Conservation (phyloP, 2,329 filamentous ascomycete genomes). For the Paracoccidioides brasiliensis region DNA sequence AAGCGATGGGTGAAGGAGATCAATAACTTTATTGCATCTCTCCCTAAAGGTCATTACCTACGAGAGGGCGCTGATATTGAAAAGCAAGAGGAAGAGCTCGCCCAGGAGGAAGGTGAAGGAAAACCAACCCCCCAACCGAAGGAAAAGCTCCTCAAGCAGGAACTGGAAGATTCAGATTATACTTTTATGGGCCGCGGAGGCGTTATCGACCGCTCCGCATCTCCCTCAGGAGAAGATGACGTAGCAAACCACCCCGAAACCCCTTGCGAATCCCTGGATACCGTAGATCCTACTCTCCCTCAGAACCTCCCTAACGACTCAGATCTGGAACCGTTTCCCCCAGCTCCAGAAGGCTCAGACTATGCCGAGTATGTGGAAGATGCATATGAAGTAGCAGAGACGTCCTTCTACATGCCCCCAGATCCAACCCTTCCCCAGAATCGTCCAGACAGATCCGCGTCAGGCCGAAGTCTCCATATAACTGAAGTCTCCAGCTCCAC, state of each 20-base stretch:
- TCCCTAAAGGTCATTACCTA: conserved; percentile 3
- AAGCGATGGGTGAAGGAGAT: conserved; percentile 38
- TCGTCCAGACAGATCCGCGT: conserved; percentile 27
- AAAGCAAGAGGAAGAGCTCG: background rate
- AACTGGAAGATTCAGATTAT: conserved; percentile 33
- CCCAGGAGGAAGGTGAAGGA: background rate
- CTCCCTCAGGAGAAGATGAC: conserved; percentile 12
- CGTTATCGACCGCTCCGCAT: background rate
- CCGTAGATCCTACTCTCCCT: conserved; percentile 9
- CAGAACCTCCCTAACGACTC: conserved; percentile 11
- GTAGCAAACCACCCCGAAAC: background rate
- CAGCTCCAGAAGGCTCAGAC: conserved; percentile 6
- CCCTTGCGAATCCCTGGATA: background rate
- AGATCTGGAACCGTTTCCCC: conserved; percentile 7
- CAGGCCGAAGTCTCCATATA: conserved; percentile 11
- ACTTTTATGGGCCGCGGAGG: conserved; percentile 13
- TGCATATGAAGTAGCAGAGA: background rate
- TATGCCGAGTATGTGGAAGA: background rate
- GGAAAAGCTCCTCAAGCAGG: conserved; percentile 30
- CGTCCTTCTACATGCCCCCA: conserved; percentile 3
- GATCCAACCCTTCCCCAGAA: conserved; percentile 37
- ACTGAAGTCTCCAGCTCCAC: conserved; percentile 6
- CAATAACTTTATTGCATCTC: conserved; percentile 17
- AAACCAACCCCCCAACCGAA: conserved; percentile 19
- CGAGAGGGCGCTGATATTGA: background rate